Evolutionary conservation across 192 early-diverging fungal genomes (phyloP).

Genomic region (Podila clonocystis): DNA sequence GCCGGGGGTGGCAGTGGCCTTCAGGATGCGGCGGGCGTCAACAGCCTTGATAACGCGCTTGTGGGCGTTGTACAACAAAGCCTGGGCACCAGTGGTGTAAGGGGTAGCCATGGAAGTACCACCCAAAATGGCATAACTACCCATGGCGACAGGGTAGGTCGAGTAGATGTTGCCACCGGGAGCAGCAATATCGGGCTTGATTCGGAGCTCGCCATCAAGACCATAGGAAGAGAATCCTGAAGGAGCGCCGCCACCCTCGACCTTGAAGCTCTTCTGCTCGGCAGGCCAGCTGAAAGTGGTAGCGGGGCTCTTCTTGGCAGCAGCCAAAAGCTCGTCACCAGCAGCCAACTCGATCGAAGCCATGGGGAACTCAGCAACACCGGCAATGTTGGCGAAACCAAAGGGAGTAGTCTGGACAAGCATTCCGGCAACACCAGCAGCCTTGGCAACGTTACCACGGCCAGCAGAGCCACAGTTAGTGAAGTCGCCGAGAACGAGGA

Average conservation of each 20-base stretch:
- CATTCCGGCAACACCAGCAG: slow-evolving; percentile 34
- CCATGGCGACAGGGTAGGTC: slow-evolving; percentile 57
- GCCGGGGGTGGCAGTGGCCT: slow-evolving; percentile 29
- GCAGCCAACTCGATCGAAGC: slow-evolving; percentile 36
- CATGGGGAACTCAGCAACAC: slow-evolving; percentile 37
- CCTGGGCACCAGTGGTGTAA: slow-evolving; percentile 74
- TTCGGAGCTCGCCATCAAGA: slow-evolving; percentile 65
- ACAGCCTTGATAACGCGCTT: slow-evolving; percentile 50
- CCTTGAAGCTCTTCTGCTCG: slow-evolving; percentile 2
- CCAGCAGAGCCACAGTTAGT: slow-evolving; percentile 48
- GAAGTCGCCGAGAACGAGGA: slow-evolving; percentile 59
- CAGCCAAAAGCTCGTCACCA: slow-evolving; percentile 44
- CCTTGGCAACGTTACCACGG: slow-evolving; percentile 45
- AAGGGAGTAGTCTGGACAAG: slow-evolving; percentile 39
- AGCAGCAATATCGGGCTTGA: slow-evolving; percentile 69
- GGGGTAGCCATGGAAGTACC: slow-evolving; percentile 90
- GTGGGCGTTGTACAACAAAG: slow-evolving; percentile 66
- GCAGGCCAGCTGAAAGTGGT: slow-evolving; percentile 6
- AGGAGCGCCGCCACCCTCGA: slow-evolving; percentile 54
- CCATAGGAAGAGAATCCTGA: slow-evolving; percentile 75
- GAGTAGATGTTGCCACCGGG: slow-evolving; percentile 79
- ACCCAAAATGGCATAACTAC: slow-evolving; percentile 56
- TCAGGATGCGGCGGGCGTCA: slow-evolving; percentile 36
- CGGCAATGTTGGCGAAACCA: slow-evolving; percentile 23
- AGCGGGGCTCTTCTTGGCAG: slow-evolving; percentile 28